phyloP scores from a whole-genome alignment of 2,329 filamentous ascomycete genomes.

The Fusarium lateritium region DNA sequence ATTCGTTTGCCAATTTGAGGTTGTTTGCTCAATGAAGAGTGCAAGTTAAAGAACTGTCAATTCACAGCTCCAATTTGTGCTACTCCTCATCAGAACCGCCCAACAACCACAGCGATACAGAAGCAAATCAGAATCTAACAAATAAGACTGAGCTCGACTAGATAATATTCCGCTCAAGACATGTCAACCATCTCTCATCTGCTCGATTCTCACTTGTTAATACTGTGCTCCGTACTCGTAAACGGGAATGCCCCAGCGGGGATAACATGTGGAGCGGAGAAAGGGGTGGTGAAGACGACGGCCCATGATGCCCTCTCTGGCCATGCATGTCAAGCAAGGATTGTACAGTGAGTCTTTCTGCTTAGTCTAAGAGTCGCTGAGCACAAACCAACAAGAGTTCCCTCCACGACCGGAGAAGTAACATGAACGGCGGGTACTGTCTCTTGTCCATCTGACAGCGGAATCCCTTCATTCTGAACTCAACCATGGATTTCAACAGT shows the following conservation, averaged over 20 bases:
- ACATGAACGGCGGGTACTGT: constrained; percentile 16
- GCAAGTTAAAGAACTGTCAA: not conserved
- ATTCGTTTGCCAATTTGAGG: not conserved
- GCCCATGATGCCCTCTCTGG: constrained; percentile 29
- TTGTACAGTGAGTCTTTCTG: not conserved
- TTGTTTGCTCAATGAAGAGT: too few species aligned
- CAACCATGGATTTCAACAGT: not conserved
- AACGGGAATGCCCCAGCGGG: constrained; percentile 25
- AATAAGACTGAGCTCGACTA: constrained; percentile 10
- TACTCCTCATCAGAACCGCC: not conserved
- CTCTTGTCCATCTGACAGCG: constrained; percentile 12
- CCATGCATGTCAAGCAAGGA: constrained; percentile 27
- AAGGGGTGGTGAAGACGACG: constrained; percentile 1
- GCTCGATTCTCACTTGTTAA: not conserved
- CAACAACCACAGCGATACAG: not conserved
- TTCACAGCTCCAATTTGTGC: too few species aligned
- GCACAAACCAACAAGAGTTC: constrained; percentile 25
- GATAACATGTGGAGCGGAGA: constrained; percentile 25
- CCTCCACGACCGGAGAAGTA: constrained; percentile 8
- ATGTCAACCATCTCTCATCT: not conserved
- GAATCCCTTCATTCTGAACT: not conserved
- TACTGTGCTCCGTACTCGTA: constrained; percentile 28
- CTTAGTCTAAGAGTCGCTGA: not conserved
- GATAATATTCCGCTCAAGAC: not conserved
- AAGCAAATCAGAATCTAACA: not conserved